These are phyloP conservation scores for Populus ilicifolia DNA, from an alignment of 345 rosid genomes.

Conservation along the genomic window DNA sequence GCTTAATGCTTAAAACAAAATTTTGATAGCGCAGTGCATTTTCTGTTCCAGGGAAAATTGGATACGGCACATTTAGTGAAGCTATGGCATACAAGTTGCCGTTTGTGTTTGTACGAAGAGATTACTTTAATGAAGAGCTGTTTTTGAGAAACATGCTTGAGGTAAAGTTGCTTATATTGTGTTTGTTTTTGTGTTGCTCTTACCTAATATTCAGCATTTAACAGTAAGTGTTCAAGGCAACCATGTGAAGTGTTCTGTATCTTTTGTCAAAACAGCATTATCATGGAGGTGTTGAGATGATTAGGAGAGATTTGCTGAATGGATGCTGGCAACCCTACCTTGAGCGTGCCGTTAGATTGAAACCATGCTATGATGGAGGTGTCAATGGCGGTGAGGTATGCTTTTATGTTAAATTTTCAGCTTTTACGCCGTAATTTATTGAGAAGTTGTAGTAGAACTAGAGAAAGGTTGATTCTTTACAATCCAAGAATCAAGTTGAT, in stretches of 20 bases:
- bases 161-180: constrained; percentile 37
- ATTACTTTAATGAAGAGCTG: constrained; percentile 97
- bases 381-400: constrained; percentile 93
- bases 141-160: constrained; percentile 97
- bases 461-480: too few species aligned
- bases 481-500: constrained; percentile 4
- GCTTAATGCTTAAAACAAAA: neutral
- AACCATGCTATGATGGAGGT: constrained; percentile 93
- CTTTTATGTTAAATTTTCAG: too few species aligned
- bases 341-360: constrained; percentile 92
- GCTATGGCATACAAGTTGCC: constrained; percentile 88
- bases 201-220: neutral
- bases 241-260: too few species aligned
- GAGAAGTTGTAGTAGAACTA: too few species aligned
- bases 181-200: neutral
- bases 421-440: too few species aligned
- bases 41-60: constrained; percentile 82
- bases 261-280: constrained; percentile 49
- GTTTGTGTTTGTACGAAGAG: constrained; percentile 97
- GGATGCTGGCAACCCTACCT: constrained; percentile 99
- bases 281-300: constrained; percentile 99
- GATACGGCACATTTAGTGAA: constrained; percentile 97
- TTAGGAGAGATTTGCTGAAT: constrained; percentile 86
- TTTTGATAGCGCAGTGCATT: constrained; percentile 6
- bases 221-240: too few species aligned